A percentile compares a stretch with the other conserved stretches of the same genome.
Conservation (phyloP, 192 early-diverging fungal genomes). For the Gaertneriomyces sp. region DNA sequence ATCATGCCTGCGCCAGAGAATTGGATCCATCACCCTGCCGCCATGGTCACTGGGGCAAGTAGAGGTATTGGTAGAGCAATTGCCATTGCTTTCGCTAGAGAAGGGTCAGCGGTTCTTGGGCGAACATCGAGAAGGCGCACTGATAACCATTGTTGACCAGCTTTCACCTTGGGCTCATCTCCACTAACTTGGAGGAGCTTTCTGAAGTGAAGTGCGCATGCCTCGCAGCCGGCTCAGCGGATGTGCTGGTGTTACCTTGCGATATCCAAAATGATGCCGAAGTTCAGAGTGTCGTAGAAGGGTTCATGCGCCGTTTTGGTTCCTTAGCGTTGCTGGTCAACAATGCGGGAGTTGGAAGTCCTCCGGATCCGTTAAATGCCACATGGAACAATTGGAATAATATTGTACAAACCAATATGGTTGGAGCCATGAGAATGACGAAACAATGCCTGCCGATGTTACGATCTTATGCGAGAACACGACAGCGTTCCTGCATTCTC, state of each 20-base stretch:
- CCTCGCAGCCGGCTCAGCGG: background rate
- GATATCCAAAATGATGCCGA: conserved; percentile 1
- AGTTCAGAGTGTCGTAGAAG: background rate
- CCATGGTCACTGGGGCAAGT: conserved; percentile 9
- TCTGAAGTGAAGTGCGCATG: background rate
- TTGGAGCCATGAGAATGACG: too few species aligned
- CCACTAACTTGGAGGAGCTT: background rate
- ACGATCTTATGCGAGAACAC: too few species aligned
- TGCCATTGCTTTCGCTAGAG: conserved; percentile 4
- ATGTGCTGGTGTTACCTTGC: background rate
- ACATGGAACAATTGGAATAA: too few species aligned
- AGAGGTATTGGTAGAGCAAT: conserved; percentile 14
- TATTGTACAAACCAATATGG: too few species aligned
- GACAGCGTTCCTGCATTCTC: too few species aligned
- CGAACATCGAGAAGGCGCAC: background rate
- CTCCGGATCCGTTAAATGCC: too few species aligned
- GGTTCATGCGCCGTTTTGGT: background rate
- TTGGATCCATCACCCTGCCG: background rate
- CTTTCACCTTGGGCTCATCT: background rate
- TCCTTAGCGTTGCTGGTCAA: background rate
- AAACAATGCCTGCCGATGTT: too few species aligned
- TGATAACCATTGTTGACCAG: background rate
- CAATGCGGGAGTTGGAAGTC: conserved; percentile 9
- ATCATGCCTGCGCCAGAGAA: too few species aligned
- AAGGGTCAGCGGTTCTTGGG: background rate